Evolutionary conservation across 257 asterid genomes (phyloP).

Genomic region (Nicotiana undulata): DNA sequence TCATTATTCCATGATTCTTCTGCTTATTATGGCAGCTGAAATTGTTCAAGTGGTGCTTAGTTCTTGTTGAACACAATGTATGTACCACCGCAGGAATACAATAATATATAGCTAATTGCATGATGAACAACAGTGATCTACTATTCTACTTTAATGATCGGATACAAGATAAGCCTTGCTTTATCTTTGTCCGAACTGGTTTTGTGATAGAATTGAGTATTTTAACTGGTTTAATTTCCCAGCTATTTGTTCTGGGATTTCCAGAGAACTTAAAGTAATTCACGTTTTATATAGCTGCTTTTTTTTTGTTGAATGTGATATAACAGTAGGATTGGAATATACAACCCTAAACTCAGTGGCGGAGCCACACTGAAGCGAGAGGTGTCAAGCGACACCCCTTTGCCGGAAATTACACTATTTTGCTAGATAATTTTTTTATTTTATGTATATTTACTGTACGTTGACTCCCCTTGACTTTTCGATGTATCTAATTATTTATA

Average conservation of each 20-base stretch:
- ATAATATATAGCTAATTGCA: neutral
- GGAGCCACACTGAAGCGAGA: no score
- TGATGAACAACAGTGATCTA: neutral
- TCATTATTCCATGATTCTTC: neutral
- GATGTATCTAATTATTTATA: no score
- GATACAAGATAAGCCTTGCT: neutral
- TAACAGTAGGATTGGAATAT: neutral
- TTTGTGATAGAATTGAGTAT: neutral
- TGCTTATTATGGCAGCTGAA: neutral
- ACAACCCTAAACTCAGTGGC: neutral
- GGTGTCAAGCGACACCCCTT: no score
- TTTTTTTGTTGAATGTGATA: neutral
- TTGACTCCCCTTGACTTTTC: no score
- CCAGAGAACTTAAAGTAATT: neutral
- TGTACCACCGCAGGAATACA: neutral
- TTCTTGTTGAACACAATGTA: neutral
- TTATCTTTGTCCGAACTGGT: neutral
- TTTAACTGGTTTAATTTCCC: neutral
- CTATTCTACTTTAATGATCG: neutral
- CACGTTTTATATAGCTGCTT: neutral
- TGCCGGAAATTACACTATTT: no score
- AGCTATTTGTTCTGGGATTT: neutral
- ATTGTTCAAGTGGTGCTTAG: neutral
- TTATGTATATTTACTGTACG: no score
- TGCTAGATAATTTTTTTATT: no score